Evolutionary conservation across 495 filamentous ascomycete genomes (phyloP).

Genomic region (Apiosordaria backusii): DNA sequence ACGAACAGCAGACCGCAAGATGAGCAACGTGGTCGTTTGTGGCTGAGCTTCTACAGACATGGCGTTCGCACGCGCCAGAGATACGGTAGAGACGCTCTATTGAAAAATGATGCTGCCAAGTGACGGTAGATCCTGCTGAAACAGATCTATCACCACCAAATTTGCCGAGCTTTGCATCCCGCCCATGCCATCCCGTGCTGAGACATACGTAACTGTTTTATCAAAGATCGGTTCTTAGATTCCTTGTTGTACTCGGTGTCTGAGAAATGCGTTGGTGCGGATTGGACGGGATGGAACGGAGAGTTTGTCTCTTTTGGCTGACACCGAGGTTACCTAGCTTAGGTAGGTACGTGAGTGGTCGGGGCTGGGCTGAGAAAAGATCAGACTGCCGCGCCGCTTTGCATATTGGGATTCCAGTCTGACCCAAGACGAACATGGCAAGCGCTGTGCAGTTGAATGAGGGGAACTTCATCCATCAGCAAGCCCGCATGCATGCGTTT

Average conservation of each 20-base stretch:
- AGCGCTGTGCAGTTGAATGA: not conserved
- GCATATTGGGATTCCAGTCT: not conserved
- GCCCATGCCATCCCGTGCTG: not conserved
- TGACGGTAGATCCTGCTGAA: no score
- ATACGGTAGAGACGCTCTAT: no score
- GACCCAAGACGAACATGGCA: not conserved
- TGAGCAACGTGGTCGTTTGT: not conserved
- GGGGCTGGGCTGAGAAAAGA: not conserved
- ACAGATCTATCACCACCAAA: no score
- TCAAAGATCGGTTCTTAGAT: not conserved
- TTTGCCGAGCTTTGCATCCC: not conserved
- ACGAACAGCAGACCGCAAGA: no score
- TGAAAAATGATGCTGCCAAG: no score
- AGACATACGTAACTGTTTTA: not conserved
- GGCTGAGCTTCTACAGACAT: no score
- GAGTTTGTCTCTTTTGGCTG: no score
- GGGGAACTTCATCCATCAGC: not conserved
- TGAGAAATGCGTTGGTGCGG: not conserved
- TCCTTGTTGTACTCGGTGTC: not conserved
- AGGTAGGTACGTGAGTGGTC: no score
- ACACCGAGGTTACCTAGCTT: no score
- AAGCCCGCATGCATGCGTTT: not conserved
- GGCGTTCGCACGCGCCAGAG: no score
- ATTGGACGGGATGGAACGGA: no score
- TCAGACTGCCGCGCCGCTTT: not conserved